A percentile compares a stretch with the other conserved stretches of the same genome.
Conservation (phyloP, 208 protist genomes). For the Entamoeba invadens region DNA sequence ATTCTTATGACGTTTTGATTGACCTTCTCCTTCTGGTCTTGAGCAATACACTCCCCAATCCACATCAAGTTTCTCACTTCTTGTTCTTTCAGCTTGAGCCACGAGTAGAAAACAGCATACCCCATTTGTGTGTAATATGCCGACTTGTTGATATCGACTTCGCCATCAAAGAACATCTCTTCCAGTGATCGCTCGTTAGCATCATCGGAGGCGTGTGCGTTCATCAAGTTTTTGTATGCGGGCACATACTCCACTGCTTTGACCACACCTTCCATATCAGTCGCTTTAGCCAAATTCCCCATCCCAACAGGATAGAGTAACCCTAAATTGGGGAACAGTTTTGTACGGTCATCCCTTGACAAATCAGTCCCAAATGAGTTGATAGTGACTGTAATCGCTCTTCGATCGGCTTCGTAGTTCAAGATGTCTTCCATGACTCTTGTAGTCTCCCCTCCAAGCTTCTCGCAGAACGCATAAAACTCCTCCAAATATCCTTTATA, state of each 20-base stretch:
- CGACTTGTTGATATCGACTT: slow-evolving; percentile 46
- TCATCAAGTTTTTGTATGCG: neutral
- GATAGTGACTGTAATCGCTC: slow-evolving; percentile 40
- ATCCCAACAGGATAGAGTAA: slow-evolving; percentile 43
- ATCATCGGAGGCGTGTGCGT: neutral
- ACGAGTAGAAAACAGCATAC: slow-evolving; percentile 56
- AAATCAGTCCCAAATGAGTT: slow-evolving; percentile 37
- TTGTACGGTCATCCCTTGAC: slow-evolving; percentile 18
- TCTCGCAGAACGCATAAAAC: slow-evolving; percentile 79
- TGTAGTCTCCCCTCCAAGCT: slow-evolving; percentile 59
- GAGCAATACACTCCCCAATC: slow-evolving; percentile 55
- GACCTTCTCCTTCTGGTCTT: neutral
- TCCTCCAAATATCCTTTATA: slow-evolving; percentile 93
- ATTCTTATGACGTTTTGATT: neutral
- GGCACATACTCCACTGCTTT: neutral
- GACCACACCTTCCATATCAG: neutral
- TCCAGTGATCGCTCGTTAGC: neutral
- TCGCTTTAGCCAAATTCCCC: neutral
- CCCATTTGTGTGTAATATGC: slow-evolving; percentile 24
- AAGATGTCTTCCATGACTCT: slow-evolving; percentile 35
- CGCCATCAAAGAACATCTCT: slow-evolving; percentile 27
- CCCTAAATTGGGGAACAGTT: slow-evolving; percentile 50
- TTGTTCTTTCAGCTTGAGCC: slow-evolving; percentile 61
- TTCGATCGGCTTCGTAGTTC: slow-evolving; percentile 43
- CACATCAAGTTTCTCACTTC: slow-evolving; percentile 65